Percentiles rank a stretch among this genome's conserved stretches.
Evolutionary conservation across 2,329 filamentous ascomycete species (phyloP).

Genomic region (Paecilomyces dactylethromorphus): DNA sequence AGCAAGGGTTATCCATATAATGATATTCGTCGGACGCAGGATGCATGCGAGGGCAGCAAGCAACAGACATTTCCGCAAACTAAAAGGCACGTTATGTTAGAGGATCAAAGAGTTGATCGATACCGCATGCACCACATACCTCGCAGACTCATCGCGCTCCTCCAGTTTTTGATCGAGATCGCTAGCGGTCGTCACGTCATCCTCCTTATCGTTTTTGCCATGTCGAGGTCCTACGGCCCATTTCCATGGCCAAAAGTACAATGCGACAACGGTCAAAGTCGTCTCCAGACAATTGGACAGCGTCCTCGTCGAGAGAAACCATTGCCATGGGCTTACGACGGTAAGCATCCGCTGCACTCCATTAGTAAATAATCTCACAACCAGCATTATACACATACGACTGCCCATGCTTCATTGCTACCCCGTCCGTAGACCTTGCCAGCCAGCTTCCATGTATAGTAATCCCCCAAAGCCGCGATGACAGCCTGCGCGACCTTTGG

Average conservation of each 20-base stretch:
- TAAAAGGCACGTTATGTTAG: conserved; percentile 22
- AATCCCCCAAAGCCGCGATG: conserved; percentile 73
- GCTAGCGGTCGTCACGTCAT: conserved; percentile 1
- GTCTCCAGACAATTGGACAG: conserved; percentile 93
- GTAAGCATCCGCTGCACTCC: conserved; percentile 59
- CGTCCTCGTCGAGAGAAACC: conserved; percentile 88
- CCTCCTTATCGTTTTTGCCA: conserved; percentile 34
- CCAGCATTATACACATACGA: conserved; percentile 45
- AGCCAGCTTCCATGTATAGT: conserved; percentile 80
- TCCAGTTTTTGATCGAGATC: conserved; percentile 3
- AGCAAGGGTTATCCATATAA: conserved; percentile 72
- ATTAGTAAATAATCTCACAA: conserved; percentile 11
- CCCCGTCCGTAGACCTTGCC: conserved; percentile 62
- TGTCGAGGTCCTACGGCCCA: conserved; percentile 45
- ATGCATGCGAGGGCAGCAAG: conserved; percentile 78
- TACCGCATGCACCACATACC: conserved; percentile 16
- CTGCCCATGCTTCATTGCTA: conserved; percentile 59
- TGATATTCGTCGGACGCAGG: conserved; percentile 78
- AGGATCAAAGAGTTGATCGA: conserved; percentile 6
- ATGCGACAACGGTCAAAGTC: conserved; percentile 71
- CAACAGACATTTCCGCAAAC: conserved; percentile 58
- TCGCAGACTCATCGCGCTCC: conserved; percentile 11
- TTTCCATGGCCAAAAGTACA: conserved; percentile 83
- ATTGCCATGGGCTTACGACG: conserved; percentile 82
- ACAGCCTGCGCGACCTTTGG: conserved; percentile 72